A percentile compares a stretch with the other conserved stretches of the same genome.
phyloP scores from a whole-genome alignment of 306 rosid species.

The Cyamopsis tetragonoloba region DNA sequence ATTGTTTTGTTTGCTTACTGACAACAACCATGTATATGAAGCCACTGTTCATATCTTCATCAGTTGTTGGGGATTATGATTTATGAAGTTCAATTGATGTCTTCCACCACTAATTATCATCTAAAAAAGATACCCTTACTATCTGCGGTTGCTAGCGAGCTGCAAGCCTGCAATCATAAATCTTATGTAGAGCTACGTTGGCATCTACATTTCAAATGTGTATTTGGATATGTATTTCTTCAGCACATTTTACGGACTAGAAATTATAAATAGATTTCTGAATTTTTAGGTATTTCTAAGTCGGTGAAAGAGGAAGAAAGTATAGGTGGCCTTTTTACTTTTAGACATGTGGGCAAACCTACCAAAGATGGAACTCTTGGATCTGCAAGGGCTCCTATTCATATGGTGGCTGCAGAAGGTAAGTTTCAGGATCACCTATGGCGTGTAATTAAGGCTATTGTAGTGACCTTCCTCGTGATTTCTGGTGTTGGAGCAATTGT shows the following conservation, averaged over 20 bases:
- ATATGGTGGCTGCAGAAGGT: conserved; percentile 77
- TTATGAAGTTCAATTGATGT: background rate
- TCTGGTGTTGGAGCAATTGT: conserved; percentile 80
- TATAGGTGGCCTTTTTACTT: conserved; percentile 46
- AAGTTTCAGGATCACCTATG: conserved; percentile 76
- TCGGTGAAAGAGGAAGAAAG: conserved; percentile 53
- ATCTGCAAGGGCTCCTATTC: conserved; percentile 67
- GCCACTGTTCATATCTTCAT: background rate
- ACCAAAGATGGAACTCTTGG: conserved; percentile 63
- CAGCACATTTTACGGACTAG: background rate
- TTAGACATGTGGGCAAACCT: conserved; percentile 52
- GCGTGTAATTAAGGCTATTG: conserved; percentile 69
- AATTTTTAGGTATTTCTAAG: conserved; percentile 51
- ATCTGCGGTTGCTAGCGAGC: too few relatives aligned
- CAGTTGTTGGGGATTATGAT: too few relatives aligned
- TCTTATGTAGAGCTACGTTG: background rate
- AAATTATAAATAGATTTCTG: conserved; percentile 19
- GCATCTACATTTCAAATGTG: background rate
- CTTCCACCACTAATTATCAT: background rate
- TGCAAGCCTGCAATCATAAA: too few relatives aligned
- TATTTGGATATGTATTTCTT: background rate
- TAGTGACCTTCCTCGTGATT: conserved; percentile 59
- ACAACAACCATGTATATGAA: background rate
- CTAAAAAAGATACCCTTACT: too few relatives aligned
- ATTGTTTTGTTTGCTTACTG: background rate